Evolutionary conservation across 2,329 filamentous ascomycete species (phyloP).

Genomic region (Pseudogymnoascus destructans): DNA sequence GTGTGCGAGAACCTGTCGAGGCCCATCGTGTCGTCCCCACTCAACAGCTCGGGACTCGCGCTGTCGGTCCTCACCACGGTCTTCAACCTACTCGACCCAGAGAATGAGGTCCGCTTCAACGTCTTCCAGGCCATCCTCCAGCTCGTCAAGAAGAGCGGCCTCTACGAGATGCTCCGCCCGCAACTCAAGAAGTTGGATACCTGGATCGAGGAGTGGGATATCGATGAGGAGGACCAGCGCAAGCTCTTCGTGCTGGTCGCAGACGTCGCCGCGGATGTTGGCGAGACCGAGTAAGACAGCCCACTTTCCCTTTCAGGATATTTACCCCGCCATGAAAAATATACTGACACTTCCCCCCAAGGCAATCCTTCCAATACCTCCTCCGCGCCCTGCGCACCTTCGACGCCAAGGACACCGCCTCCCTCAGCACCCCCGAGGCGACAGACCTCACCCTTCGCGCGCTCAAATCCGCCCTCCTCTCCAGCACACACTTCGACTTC

Average conservation of each 20-base stretch:
- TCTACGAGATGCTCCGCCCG: slow-evolving; percentile 73
- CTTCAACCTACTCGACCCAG: slow-evolving; percentile 78
- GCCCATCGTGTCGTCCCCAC: slow-evolving; percentile 73
- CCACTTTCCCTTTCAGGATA: slow-evolving; percentile 8
- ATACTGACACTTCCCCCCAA: slow-evolving; percentile 12
- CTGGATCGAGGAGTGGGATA: slow-evolving; percentile 76
- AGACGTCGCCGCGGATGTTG: slow-evolving; percentile 64
- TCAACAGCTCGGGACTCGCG: slow-evolving; percentile 73
- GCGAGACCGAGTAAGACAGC: slow-evolving; percentile 56
- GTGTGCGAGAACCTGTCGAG: slow-evolving; percentile 84
- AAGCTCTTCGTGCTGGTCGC: slow-evolving; percentile 74
- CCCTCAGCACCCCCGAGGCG: slow-evolving; percentile 45
- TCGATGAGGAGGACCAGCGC: slow-evolving; percentile 68
- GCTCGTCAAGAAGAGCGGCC: slow-evolving; percentile 60
- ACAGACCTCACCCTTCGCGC: slow-evolving; percentile 52
- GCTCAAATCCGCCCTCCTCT: slow-evolving; percentile 52
- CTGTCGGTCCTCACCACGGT: slow-evolving; percentile 86
- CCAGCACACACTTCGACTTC: slow-evolving; percentile 58
- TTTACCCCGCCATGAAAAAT: slow-evolving; percentile 18
- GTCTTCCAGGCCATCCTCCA: slow-evolving; percentile 81
- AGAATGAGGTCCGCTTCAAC: slow-evolving; percentile 72
- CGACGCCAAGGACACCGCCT: slow-evolving; percentile 40
- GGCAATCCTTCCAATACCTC: slow-evolving; percentile 54
- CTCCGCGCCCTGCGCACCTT: slow-evolving; percentile 50
- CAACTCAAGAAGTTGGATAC: slow-evolving; percentile 70